Evolutionary conservation across 2,329 filamentous ascomycete species (phyloP), one percentile per base, ranked within the genome.

Genomic region (Xylariaceae sp.): DNA sequence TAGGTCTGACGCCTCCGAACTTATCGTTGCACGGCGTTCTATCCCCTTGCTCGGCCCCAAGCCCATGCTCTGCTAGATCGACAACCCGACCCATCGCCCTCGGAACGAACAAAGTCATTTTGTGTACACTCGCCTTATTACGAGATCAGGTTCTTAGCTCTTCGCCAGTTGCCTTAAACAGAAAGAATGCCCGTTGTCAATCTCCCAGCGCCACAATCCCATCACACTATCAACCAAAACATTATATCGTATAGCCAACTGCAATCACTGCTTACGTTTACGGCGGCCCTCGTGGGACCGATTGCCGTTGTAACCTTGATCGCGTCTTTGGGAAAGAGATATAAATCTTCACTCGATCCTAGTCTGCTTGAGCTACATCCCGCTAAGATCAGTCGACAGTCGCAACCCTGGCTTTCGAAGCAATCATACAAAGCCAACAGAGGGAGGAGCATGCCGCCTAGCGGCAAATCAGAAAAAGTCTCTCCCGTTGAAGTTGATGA

Each of bases 181-280:
- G 67, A 66, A 72, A 67, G 54, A 55, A 75, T 74, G 72, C 71
- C 73, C 59, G 66, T 64, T 62, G 60, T 72, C 60, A 66, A 68
- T 62, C 61, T 64, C 55, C 62, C 65, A 55, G 51, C 52, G 46
- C 60, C 61, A 55, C 56, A 53, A 54, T 49, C 59, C 52, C 60
- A 60, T 62, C 62, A 62, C 59, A 63, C 66, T 61, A 58, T 64
- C 56, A 63, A 60, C 48, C 60, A 61, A 56, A 59, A 63, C 54
- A 55, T 59, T 53, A 58, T 65, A 53, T 56, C 58, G 60, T 63
- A 59, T 49, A 60, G 60, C 59, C 62, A 62, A 45, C 53, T 60
- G 51, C 59, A 56, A 48, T 58, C 63, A 50, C 59, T 63, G 50
- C 56, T 56, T 53, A 55, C 56, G 44, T 48, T 59, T 38, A 51